Conservation (phyloP, 306 rosid species). For the Alnus rubra region DNA sequence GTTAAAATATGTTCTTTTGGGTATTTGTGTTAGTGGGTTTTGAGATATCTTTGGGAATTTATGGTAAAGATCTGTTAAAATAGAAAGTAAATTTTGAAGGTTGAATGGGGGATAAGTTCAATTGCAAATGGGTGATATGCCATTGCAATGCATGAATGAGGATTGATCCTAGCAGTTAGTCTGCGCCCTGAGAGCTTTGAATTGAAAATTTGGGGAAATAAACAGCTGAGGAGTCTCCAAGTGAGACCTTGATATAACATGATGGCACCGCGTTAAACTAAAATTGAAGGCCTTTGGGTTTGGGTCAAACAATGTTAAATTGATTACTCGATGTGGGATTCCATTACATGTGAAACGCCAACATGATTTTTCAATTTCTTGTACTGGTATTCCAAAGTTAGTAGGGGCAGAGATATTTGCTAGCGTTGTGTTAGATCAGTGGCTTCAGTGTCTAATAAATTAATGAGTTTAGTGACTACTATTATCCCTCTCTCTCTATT, state of each 20-base stretch:
- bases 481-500: no score
- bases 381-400: neutral
- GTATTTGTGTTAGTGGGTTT: neutral
- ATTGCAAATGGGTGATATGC: neutral
- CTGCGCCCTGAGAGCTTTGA: neutral
- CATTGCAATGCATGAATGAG: neutral
- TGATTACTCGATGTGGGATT: no score
- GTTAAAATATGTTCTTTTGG: neutral
- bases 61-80: neutral
- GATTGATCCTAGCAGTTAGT: neutral
- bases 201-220: neutral
- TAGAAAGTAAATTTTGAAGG: no score
- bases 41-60: neutral
- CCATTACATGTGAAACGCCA: no score
- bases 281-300: no score
- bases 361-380: neutral
- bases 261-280: no score
- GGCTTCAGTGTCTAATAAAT: neutral
- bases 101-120: neutral
- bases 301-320: no score
- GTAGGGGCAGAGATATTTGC: neutral
- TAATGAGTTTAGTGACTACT: neutral
- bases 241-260: no score
- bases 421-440: neutral
- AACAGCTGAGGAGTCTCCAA: no score